These are phyloP conservation scores for Trichomonascaceae sp. DNA, from an alignment of 1,139 yeast genomes.

Conservation along the genomic window DNA sequence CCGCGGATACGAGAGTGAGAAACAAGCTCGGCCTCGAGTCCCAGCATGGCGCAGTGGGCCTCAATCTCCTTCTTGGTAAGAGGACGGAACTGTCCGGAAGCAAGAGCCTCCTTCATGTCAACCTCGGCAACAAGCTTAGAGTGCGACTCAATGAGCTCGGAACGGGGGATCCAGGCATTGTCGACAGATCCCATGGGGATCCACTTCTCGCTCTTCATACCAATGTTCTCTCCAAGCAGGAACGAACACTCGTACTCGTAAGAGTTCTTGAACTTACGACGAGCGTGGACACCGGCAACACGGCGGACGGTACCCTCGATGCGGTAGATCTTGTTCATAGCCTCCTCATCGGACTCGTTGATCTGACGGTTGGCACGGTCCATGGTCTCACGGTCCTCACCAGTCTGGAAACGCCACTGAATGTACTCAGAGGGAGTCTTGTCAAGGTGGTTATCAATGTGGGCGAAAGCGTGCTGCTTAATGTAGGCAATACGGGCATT, in stretches of 20 bases:
- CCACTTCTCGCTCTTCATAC: conserved; percentile 99
- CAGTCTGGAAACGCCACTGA: conserved; percentile 99
- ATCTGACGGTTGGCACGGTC: conserved; percentile 99
- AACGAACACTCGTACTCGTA: conserved; percentile 98
- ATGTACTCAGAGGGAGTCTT: conserved; percentile 99
- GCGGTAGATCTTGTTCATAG: conserved; percentile 99
- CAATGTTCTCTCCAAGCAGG: conserved; percentile 93
- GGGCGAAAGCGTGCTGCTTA: conserved; percentile 99
- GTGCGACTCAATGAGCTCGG: conserved; percentile 97
- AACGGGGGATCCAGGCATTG: conserved; percentile 99
- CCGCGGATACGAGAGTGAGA: conserved; percentile 99
- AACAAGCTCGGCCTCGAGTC: conserved; percentile 97
- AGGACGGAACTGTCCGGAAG: conserved; percentile 99
- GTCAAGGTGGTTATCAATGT: conserved; percentile 96
- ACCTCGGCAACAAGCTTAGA: conserved; percentile 99
- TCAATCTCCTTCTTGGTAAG: conserved; percentile 99
- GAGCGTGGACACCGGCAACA: conserved; percentile 85
- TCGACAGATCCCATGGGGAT: conserved; percentile 99
- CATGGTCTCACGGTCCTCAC: conserved; percentile 99
- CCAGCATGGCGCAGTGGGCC: conserved; percentile 96
- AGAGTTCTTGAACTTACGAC: conserved; percentile 99
- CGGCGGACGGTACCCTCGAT: conserved; percentile 98
- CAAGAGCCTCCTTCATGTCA: conserved; percentile 99
- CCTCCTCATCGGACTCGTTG: conserved; percentile 91
- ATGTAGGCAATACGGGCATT: conserved; percentile 99